phyloP scores from a whole-genome alignment of 352 stramenopile genomes.

The Phytophthora pisi region DNA sequence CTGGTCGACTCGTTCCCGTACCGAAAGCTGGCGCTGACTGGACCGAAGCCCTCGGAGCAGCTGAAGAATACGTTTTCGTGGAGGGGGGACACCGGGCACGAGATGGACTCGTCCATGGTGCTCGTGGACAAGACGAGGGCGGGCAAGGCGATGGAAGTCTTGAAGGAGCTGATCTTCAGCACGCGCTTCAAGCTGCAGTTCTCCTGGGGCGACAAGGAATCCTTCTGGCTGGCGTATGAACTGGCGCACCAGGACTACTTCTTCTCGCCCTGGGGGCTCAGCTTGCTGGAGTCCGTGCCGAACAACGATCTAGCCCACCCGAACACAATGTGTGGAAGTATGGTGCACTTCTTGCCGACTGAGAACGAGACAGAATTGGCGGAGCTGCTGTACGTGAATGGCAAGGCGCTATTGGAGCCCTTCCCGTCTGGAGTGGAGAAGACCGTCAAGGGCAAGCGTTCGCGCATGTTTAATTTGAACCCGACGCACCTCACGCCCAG shows the following conservation, averaged over 20 bases:
- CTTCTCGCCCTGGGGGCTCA: slow-evolving; percentile 55
- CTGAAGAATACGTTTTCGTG: slow-evolving; percentile 48
- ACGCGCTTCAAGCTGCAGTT: slow-evolving; percentile 49
- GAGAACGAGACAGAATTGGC: slow-evolving; percentile 24
- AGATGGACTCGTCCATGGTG: slow-evolving; percentile 70
- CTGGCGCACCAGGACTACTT: slow-evolving; percentile 57
- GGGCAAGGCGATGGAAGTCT: slow-evolving; percentile 46
- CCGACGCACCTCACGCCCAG: slow-evolving; percentile 45
- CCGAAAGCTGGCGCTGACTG: slow-evolving; percentile 38
- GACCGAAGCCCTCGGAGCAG: slow-evolving; percentile 40
- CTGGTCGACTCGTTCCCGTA: slow-evolving; percentile 58
- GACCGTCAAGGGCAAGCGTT: slow-evolving; percentile 39
- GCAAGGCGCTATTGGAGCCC: slow-evolving; percentile 41
- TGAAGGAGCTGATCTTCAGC: slow-evolving; percentile 50
- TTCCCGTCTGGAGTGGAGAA: slow-evolving; percentile 42
- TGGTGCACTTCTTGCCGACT: slow-evolving; percentile 49
- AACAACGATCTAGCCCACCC: slow-evolving; percentile 41
- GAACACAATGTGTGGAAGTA: slow-evolving; percentile 48
- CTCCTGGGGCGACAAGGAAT: slow-evolving; percentile 60
- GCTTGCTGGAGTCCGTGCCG: slow-evolving; percentile 40
- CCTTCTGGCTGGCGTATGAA: slow-evolving; percentile 62
- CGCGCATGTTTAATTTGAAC: slow-evolving; percentile 49
- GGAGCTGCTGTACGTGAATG: slow-evolving; percentile 42
- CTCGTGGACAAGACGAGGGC: slow-evolving; percentile 46
- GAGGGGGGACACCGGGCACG: slow-evolving; percentile 44